Evolutionary conservation across 768 basidiomycete genomes (phyloP).

Genomic region (Pleurotus ostreatus): DNA sequence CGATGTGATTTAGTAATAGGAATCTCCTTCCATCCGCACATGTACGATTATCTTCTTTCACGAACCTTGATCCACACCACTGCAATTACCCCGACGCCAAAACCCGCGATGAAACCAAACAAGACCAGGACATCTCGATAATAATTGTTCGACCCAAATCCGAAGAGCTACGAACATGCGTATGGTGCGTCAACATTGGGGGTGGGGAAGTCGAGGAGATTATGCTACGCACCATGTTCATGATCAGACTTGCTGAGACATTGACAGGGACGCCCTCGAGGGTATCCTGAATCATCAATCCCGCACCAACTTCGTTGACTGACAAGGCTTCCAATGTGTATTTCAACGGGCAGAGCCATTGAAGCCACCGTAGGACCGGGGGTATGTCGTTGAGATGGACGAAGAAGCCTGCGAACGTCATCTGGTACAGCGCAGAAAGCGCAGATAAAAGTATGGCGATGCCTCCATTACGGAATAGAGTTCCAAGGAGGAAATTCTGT

Average conservation of each 20-base stretch:
- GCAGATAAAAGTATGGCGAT: constrained; percentile 88
- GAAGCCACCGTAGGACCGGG: constrained; percentile 88
- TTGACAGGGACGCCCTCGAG: constrained; percentile 79
- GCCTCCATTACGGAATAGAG: constrained; percentile 80
- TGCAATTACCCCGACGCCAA: constrained; percentile 65
- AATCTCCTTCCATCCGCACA: background rate
- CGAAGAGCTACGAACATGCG: constrained; percentile 59
- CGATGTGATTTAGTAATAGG: too few species aligned
- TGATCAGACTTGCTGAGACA: constrained; percentile 79
- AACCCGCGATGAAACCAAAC: constrained; percentile 83
- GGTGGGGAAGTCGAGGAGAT: background rate
- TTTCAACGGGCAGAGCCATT: constrained; percentile 86
- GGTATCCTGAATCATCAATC: constrained; percentile 77
- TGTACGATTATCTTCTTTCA: constrained; percentile 55
- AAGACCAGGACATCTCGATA: constrained; percentile 87
- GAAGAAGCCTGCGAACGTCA: constrained; percentile 92
- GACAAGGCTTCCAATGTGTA: constrained; percentile 80
- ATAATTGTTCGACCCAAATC: constrained; percentile 77
- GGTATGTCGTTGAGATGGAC: constrained; percentile 84
- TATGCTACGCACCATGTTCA: constrained; percentile 65
- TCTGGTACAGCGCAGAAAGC: constrained; percentile 70
- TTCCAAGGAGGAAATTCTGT: constrained; percentile 88
- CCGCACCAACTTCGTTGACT: constrained; percentile 90
- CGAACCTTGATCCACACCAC: constrained; percentile 76
- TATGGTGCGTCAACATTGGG: background rate